Evolutionary conservation across 1,284 basidiomycete species (phyloP), one percentile per base, ranked within the genome.

Genomic region (Wallemia ichthyophaga): DNA sequence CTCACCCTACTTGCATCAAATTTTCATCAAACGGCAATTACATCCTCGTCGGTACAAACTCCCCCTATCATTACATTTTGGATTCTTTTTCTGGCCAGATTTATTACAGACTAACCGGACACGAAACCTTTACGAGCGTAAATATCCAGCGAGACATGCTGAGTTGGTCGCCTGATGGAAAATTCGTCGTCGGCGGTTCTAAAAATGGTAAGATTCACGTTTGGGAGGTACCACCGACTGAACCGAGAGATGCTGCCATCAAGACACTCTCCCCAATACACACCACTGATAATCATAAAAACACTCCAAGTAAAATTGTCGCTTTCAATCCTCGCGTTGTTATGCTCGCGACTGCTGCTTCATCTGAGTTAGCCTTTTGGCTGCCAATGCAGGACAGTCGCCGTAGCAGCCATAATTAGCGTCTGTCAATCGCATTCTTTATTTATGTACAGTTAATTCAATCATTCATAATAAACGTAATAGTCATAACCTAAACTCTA

Each of bases 1-100:
- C 37, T 15, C 37, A 48, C n/a, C 87, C 87, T 21, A 95, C 94
- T 1, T 91, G 86, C 1, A 73, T 95, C 62, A 72, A 80, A 1
- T 98, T 98, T 71, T 89, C 85, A 1, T 80, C 82, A 27, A 84
- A 87, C 66, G 91, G 88, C 57, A 83, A 85, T 66, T 85, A 83
- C 66, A 73, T 99, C 24, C 77, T 99, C 24, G 80, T 94, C 19
- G 92, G 92, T 37, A 96, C 94, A 60, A 85, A 87, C 1, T 83
- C 85, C 1, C 79, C 85, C 66, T 83, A 83, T 1, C 94, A 98
- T 70, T 98, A 96, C 66, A 75, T 99, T 58, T 65, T 94, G 61
- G 87, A 95, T 66, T 81, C 86, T 0, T 94, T 83, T 67, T 81
- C 85, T 61, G 84, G 89, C 0, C 74, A 78, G 62, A 71, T 91